Percentiles rank a stretch among this genome's conserved stretches.
Evolutionary conservation across 2,329 filamentous ascomycete genomes (phyloP).

Genomic region (Parastagonospora avenae): DNA sequence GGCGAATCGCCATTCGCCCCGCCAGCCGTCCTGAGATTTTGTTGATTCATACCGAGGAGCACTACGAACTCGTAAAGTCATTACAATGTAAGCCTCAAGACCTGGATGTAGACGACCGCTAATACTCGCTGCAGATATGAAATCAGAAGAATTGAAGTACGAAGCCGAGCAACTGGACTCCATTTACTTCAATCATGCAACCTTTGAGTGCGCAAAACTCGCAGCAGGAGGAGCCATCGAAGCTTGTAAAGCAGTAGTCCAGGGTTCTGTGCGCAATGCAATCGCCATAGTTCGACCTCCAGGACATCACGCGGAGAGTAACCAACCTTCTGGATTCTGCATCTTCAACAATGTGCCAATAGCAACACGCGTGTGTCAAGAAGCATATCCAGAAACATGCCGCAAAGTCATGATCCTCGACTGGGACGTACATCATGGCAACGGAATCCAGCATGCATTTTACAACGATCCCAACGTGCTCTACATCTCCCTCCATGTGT

Average conservation of each 20-base stretch:
- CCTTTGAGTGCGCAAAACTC: constrained; percentile 78
- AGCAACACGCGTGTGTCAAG: constrained; percentile 84
- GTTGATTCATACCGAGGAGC: constrained; percentile 75
- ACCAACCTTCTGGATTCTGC: constrained; percentile 90
- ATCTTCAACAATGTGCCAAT: constrained; percentile 98
- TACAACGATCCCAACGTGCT: constrained; percentile 93
- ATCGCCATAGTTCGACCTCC: constrained; percentile 95
- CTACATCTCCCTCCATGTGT: constrained; percentile 94
- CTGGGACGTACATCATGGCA: constrained; percentile 82
- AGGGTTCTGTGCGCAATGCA: constrained; percentile 84
- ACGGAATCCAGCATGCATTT: constrained; percentile 95
- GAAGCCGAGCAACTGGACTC: constrained; percentile 61
- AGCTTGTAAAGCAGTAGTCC: constrained; percentile 88
- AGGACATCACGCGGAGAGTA: constrained; percentile 89
- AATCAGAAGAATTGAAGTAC: constrained; percentile 67
- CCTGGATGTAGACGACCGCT: constrained; percentile 9
- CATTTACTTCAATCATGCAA: constrained; percentile 72
- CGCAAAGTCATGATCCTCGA: constrained; percentile 92
- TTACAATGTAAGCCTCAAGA: constrained; percentile 49
- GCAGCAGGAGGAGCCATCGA: constrained; percentile 94
- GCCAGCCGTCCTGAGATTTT: constrained; percentile 82
- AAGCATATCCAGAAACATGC: constrained; percentile 77
- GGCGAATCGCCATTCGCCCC: constrained; percentile 75
- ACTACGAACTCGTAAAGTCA: constrained; percentile 77
- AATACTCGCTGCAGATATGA: constrained; percentile 42